Evolutionary conservation across 169 alveolate species (phyloP).

Genomic region (Amoebophrya sp.): DNA sequence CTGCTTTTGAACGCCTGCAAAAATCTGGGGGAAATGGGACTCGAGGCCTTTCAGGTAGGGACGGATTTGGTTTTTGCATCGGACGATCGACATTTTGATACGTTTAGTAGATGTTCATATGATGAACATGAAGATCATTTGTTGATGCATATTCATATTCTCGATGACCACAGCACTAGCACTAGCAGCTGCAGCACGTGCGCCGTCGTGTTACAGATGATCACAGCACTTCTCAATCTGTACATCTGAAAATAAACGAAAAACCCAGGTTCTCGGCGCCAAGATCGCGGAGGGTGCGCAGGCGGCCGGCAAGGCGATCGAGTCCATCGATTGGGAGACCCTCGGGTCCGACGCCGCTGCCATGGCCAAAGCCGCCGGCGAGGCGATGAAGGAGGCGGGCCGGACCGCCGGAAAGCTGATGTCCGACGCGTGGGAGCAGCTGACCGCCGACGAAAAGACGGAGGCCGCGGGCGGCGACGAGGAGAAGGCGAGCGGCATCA

Average conservation of each 20-base stretch:
- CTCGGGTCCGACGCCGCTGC: background rate
- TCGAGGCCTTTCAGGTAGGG: background rate
- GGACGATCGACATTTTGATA: too few relatives aligned
- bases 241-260: too few relatives aligned
- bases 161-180: too few relatives aligned
- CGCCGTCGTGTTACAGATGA: too few relatives aligned
- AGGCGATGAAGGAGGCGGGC: background rate
- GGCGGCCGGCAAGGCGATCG: background rate
- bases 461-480: background rate
- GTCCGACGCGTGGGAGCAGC: conserved; percentile 27
- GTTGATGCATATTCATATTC: too few relatives aligned
- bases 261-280: background rate
- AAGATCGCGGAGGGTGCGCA: background rate
- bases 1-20: background rate
- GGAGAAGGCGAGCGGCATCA: background rate
- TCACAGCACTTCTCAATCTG: too few relatives aligned
- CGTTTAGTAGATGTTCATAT: too few relatives aligned
- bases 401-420: conserved; percentile 9
- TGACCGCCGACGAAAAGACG: background rate
- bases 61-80: too few relatives aligned
- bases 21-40: background rate
- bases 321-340: background rate
- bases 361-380: background rate
- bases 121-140: too few relatives aligned
- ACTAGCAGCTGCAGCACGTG: too few relatives aligned